A percentile compares a stretch with the other conserved stretches of the same genome.
Conservation (phyloP, 2,329 filamentous ascomycete species). For the Ophiostoma ips region DNA sequence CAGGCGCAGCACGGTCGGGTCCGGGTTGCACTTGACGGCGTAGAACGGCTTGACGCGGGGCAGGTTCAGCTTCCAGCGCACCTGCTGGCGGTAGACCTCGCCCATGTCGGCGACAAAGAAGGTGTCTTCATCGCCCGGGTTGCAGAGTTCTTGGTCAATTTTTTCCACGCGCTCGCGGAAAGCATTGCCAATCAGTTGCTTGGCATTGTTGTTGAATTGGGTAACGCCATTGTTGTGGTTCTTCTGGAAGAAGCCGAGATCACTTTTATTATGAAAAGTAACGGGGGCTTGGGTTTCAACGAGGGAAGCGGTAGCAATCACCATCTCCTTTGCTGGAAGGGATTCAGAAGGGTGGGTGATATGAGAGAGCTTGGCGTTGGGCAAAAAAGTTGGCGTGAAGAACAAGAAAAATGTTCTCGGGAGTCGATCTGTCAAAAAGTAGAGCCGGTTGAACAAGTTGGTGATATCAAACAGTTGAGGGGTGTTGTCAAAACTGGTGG, state of each 20-base stretch:
- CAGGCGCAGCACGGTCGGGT: conserved; percentile 75
- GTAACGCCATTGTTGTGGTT: conserved; percentile 25
- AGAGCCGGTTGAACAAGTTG: too few species aligned
- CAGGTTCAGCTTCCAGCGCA: conserved; percentile 94
- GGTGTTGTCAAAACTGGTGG: too few species aligned
- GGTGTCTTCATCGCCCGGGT: conserved; percentile 86
- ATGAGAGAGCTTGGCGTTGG: neutral
- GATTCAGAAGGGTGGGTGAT: neutral
- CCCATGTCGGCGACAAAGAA: conserved; percentile 98
- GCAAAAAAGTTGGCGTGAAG: neutral
- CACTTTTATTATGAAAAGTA: conserved; percentile 31
- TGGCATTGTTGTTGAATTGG: conserved; percentile 37
- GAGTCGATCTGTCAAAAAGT: too few species aligned
- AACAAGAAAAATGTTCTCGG: conserved; percentile 47
- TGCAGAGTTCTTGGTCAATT: conserved; percentile 78
- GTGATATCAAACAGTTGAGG: too few species aligned
- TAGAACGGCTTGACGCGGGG: conserved; percentile 92
- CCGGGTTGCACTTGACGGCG: conserved; percentile 98
- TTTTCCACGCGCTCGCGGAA: conserved; percentile 71
- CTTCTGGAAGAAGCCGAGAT: conserved; percentile 34
- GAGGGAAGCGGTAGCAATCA: conserved; percentile 46
- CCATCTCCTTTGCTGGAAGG: conserved; percentile 35
- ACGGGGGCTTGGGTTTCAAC: conserved; percentile 37
- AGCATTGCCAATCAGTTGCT: conserved; percentile 74
- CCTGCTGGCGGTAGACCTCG: conserved; percentile 95